These are phyloP conservation scores for Betula pendula DNA, from an alignment of 306 rosid genomes.

Conservation along the genomic window DNA sequence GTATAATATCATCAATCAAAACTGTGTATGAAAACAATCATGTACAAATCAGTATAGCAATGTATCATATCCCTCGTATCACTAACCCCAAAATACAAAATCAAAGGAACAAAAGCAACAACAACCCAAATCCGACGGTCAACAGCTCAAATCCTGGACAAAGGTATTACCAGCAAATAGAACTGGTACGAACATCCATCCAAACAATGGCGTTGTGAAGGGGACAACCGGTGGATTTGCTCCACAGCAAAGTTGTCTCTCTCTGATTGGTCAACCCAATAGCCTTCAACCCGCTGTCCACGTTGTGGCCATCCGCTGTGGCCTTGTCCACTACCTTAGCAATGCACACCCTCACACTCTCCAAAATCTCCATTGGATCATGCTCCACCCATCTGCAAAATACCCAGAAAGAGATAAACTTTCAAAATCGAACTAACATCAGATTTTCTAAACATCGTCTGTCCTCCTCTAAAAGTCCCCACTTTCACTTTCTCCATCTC, in stretches of 20 bases:
- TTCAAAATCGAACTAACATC: no score
- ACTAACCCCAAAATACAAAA: neutral
- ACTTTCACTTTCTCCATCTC: no score
- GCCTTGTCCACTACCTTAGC: slow-evolving; percentile 79
- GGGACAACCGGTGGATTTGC: slow-evolving; percentile 86
- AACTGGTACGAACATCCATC: slow-evolving; percentile 89
- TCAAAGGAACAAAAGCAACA: slow-evolving; percentile 1
- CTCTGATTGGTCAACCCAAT: slow-evolving; percentile 93
- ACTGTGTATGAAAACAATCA: neutral
- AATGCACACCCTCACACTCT: slow-evolving; percentile 70
- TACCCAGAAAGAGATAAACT: neutral
- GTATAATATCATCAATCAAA: neutral
- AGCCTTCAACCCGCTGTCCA: slow-evolving; percentile 71
- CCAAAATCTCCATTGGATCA: slow-evolving; percentile 84
- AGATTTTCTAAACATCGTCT: no score
- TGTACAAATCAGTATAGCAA: no score
- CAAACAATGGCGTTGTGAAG: slow-evolving; percentile 87
- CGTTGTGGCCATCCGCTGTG: slow-evolving; percentile 72
- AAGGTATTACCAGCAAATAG: slow-evolving; percentile 68
- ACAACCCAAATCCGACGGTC: slow-evolving; percentile 30
- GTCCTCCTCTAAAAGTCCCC: no score
- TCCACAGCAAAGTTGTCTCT: slow-evolving; percentile 90
- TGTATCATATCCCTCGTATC: neutral
- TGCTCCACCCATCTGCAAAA: slow-evolving; percentile 85
- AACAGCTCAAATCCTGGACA: no score